These are phyloP conservation scores for Colletotrichum liaoningense DNA, from an alignment of 2,329 filamentous ascomycete species.

Conservation along the genomic window DNA sequence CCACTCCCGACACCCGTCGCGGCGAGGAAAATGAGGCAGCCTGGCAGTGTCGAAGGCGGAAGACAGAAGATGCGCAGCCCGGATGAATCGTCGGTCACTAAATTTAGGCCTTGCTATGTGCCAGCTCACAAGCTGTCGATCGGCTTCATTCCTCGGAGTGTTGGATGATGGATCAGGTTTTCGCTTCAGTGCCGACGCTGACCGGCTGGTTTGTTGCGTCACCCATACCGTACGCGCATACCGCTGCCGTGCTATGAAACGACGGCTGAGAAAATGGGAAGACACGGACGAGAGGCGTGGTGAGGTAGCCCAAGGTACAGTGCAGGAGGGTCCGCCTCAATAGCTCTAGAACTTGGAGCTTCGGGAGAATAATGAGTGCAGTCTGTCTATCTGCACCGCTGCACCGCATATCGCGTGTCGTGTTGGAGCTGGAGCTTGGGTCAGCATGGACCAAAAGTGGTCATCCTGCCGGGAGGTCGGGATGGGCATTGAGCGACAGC, in stretches of 20 bases:
- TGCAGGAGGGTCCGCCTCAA: constrained; percentile 9
- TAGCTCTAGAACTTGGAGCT: neutral
- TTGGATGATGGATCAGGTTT: constrained; percentile 25
- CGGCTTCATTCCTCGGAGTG: constrained; percentile 30
- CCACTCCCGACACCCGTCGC: constrained; percentile 25
- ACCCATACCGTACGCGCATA: constrained; percentile 15
- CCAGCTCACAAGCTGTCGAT: constrained; percentile 36
- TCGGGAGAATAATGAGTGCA: neutral
- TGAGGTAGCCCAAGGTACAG: constrained; percentile 13
- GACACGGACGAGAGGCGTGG: neutral
- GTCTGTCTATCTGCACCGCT: too few relatives aligned
- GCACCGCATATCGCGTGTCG: neutral
- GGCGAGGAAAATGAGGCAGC: constrained; percentile 17
- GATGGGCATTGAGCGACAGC: constrained; percentile 27
- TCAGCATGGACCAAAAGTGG: constrained; percentile 4
- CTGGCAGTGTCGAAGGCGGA: constrained; percentile 6
- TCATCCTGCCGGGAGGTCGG: constrained; percentile 14
- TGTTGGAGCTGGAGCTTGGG: constrained; percentile 28
- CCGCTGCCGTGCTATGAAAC: constrained; percentile 17
- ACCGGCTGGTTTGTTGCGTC: constrained; percentile 34
- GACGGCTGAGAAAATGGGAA: constrained; percentile 4
- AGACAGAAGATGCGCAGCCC: neutral
- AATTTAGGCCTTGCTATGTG: constrained; percentile 30
- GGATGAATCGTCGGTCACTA: constrained; percentile 24
- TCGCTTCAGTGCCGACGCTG: constrained; percentile 31